Base-by-base conservation (phyloP, 768 basidiomycete genomes). In the Tricholoma hemisulphureum region DNA sequence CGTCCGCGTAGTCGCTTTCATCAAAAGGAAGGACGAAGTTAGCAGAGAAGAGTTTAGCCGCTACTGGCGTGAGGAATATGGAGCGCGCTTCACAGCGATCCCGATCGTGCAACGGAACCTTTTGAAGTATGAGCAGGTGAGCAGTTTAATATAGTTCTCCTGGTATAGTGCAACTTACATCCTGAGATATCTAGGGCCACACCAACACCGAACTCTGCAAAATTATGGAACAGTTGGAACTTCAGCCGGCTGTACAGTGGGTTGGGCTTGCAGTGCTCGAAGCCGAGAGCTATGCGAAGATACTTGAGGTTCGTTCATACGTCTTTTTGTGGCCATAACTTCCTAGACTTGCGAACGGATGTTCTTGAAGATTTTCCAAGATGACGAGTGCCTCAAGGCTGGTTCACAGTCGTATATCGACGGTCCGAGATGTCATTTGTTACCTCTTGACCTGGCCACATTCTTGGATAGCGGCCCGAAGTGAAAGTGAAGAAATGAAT, bases 71-170 rank as follows among this genome's bases (percentile, higher is more conserved):
- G 58, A 67, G 10, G 62, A 65, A 2, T 67, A 73, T 50, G 66
- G 64, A 3, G 58, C 63, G 34, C 51, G 69, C 29, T 71, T 75
- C 62, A 54, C 63, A 26, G 68, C 67, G 0, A 62, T 74, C 13
- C 63, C 67, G 6, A 65, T 74, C 24, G 71, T 66, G 23, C 70
- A 73, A 63, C 64, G 59, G 35, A 74, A 74, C 48, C 55, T 73
- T 52, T 63, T 72, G n/a, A 70, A 69, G 50, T 73, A 73, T 60
- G 71, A 75, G 51, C 74, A 73, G 66, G 61, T 61, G 24, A 48
- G 53, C 14, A 11, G 20, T n/a, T 35, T 55, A 11, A 43, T 23
- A 11, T 16, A 32, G 6, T 11, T 13, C 32, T 13, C n/a, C 32
- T 34, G 9, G 32, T 10, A 34, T 34, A 2, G 14, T 3, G 5